phyloP scores from a whole-genome alignment of 495 filamentous ascomycete genomes.

The Thozetella sp. region DNA sequence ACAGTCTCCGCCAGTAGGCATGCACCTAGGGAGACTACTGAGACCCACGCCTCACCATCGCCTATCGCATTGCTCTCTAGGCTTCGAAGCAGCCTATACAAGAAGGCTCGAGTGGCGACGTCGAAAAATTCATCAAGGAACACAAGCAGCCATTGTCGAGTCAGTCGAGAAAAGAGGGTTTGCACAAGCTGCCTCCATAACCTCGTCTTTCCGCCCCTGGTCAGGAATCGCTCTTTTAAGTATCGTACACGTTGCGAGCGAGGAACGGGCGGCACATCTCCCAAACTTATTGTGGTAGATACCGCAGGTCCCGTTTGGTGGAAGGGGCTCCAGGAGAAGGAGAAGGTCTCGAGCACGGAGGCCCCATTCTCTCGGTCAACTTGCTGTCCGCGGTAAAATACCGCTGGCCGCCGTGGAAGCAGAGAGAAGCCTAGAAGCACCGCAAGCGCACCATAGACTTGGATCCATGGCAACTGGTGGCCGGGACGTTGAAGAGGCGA shows the following conservation, averaged over 20 bases:
- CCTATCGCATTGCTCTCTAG: slow-evolving; percentile 51
- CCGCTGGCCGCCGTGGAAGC: slow-evolving; percentile 61
- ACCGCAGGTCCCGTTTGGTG: slow-evolving; percentile 35
- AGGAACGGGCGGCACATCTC: slow-evolving; percentile 55
- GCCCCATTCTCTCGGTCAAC: slow-evolving; percentile 63
- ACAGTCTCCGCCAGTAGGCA: slow-evolving; percentile 43
- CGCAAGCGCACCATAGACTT: slow-evolving; percentile 20
- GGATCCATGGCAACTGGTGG: slow-evolving; percentile 13
- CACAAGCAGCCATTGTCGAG: slow-evolving; percentile 50
- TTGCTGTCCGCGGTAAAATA: slow-evolving; percentile 47
- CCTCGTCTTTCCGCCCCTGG: slow-evolving; percentile 31
- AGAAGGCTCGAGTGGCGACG: slow-evolving; percentile 63
- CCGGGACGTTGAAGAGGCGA: not conserved
- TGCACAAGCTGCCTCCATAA: slow-evolving; percentile 58
- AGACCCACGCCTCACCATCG: slow-evolving; percentile 48
- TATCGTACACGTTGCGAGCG: slow-evolving; percentile 34
- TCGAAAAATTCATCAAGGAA: slow-evolving; percentile 47
- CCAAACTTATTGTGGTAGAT: slow-evolving; percentile 46
- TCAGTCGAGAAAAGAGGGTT: slow-evolving; percentile 43
- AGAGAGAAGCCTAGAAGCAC: slow-evolving; percentile 21
- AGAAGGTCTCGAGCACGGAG: slow-evolving; percentile 52
- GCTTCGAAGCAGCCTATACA: slow-evolving; percentile 56
- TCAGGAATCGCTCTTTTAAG: slow-evolving; percentile 41
- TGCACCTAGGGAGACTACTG: slow-evolving; percentile 52
- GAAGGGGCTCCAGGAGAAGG: slow-evolving; percentile 55